These are phyloP conservation scores for Botrytis squamosa DNA, from an alignment of 2,329 filamentous ascomycete species.

Conservation along the genomic window DNA sequence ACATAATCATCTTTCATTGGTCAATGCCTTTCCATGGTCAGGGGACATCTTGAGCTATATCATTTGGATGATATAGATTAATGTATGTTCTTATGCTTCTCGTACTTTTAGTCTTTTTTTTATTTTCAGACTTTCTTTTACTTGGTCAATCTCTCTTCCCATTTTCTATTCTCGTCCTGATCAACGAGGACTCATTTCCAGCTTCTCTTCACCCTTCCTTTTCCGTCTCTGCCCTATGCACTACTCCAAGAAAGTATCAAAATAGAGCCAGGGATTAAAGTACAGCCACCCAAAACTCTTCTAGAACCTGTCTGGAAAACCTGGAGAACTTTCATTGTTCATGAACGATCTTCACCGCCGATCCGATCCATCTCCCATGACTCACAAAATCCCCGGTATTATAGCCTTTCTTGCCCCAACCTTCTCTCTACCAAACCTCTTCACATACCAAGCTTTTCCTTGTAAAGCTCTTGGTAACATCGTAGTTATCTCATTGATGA, in stretches of 20 bases:
- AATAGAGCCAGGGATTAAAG: neutral
- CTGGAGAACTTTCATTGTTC: too few relatives aligned
- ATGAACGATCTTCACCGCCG: neutral
- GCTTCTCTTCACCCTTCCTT: neutral
- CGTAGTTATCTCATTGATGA: slow-evolving; percentile 82
- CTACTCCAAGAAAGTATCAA: neutral
- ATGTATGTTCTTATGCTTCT: slow-evolving; percentile 12
- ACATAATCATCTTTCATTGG: neutral
- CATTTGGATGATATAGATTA: neutral
- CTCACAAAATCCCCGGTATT: slow-evolving; percentile 49
- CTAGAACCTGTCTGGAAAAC: neutral
- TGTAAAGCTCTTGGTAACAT: slow-evolving; percentile 86
- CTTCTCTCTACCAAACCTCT: slow-evolving; percentile 83
- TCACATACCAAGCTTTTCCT: slow-evolving; percentile 81
- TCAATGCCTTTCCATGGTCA: neutral
- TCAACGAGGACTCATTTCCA: neutral
- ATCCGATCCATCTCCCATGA: neutral
- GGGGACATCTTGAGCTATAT: neutral
- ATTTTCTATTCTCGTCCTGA: neutral
- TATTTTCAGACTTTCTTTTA: neutral
- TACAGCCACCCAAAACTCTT: neutral
- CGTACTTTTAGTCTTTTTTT: neutral
- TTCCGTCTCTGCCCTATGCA: neutral
- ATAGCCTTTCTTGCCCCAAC: slow-evolving; percentile 74
- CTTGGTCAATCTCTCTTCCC: neutral